Base-by-base conservation (phyloP, 306 rosid genomes). In the Prunus kanzakura region DNA sequence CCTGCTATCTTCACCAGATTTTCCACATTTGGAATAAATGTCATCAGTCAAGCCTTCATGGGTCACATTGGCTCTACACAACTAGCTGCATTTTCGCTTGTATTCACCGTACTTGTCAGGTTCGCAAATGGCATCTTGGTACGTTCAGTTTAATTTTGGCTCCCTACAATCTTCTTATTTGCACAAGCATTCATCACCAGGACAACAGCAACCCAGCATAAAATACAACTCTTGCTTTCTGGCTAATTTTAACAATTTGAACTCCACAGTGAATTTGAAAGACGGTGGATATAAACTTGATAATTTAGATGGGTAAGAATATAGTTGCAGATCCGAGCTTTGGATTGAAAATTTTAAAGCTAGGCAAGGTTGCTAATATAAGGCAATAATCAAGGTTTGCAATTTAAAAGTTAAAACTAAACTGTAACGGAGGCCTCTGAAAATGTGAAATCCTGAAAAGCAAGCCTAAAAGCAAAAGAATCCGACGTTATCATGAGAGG, bases 101-200 rank as follows among this genome's bases (percentile, higher is more conserved):
- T 86, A 32, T 46, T 77, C 47, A 88, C 89, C 58, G 88, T 88
- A 4, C 76, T 88, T 0, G 72, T 84, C 41, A 77, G 86, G 78
- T 88, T 88, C 57, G 89, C 84, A 30, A 86, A 86, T 85, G 92
- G 92, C 10, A 64, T 82, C 19, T 19, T 88, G 85, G 89, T 88
- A 82, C 71, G 87, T 74, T 16, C 35, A 23, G 25, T 23, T 23
- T 23, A 23, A 23, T 23, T 23, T 23, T 23, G 25, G 25, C 25
- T 23, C 25, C 25, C 23, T 63, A 19, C 32, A 8, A 2, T 35
- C 58, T 32, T n/a, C 8, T 11, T n/a, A 3, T 6, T 15, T 72
- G 20, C 3, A 0, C 15, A 25, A 4, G 35, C 14, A 47, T 47
- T 47, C 52, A 47, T 55, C 27, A 8, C 22, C 25, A 4, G 12